These are phyloP conservation scores for Phytophthora citrophthora DNA, from an alignment of 352 stramenopile genomes.

Conservation along the genomic window DNA sequence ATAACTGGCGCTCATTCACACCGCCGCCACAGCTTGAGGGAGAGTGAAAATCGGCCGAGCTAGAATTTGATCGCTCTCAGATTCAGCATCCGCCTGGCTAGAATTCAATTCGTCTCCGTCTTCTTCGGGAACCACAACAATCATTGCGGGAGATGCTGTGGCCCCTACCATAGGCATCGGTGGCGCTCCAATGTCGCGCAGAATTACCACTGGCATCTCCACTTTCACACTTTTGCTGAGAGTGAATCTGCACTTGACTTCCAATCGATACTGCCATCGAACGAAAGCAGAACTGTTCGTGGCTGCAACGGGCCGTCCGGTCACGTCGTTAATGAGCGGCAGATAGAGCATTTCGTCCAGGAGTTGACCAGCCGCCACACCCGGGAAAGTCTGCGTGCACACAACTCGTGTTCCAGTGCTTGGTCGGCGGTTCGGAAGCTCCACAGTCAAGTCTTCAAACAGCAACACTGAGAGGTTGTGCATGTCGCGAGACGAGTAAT, in stretches of 20 bases:
- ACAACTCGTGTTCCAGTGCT: constrained; percentile 32
- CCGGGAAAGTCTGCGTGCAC: constrained; percentile 28
- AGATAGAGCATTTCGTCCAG: constrained; percentile 33
- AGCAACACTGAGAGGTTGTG: constrained; percentile 34
- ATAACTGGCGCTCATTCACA: neutral
- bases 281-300: constrained; percentile 37
- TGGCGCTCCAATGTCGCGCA: constrained; percentile 30
- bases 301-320: constrained; percentile 21
- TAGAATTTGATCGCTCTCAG: constrained; percentile 2
- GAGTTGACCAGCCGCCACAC: constrained; percentile 34
- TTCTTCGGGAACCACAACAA: constrained; percentile 21
- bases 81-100: constrained; percentile 2
- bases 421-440: constrained; percentile 29
- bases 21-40: constrained; percentile 17
- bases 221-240: constrained; percentile 46
- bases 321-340: constrained; percentile 31
- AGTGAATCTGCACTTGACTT: constrained; percentile 41
- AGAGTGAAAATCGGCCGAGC: constrained; percentile 18
- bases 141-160: constrained; percentile 8
- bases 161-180: neutral
- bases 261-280: constrained; percentile 39
- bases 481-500: constrained; percentile 43
- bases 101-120: constrained; percentile 12
- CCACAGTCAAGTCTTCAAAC: constrained; percentile 40
- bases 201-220: constrained; percentile 38